phyloP scores from a whole-genome alignment of 441 rosid species.

The Pelargonium fulgidum region DNA sequence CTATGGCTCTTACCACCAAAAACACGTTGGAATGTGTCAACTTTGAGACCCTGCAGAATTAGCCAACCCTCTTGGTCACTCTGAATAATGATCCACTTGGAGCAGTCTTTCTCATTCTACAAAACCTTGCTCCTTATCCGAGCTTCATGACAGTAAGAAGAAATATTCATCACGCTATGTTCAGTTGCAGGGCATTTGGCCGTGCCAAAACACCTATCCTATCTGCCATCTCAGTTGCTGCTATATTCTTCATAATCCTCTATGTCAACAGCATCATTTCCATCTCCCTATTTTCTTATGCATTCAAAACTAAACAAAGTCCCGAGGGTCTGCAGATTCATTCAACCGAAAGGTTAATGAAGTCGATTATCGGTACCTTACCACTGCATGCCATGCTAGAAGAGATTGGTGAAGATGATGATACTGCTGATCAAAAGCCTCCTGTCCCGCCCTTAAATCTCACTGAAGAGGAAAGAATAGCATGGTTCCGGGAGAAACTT shows the following conservation, averaged over 20 bases:
- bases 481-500: conserved; percentile 42
- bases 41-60: background rate
- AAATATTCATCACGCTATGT: background rate
- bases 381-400: conserved; percentile 26
- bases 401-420: conserved; percentile 15
- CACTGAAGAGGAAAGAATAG: conserved; percentile 40
- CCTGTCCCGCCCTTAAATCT: conserved; percentile 38
- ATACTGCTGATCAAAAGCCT: conserved; percentile 17
- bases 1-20: background rate
- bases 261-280: conserved; percentile 29
- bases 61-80: background rate
- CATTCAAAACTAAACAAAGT: conserved; percentile 11
- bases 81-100: background rate
- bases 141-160: background rate
- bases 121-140: background rate
- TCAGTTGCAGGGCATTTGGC: conserved; percentile 20
- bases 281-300: conserved; percentile 23
- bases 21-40: background rate
- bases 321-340: conserved; percentile 20
- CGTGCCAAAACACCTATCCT: conserved; percentile 27
- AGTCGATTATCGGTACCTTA: conserved; percentile 19
- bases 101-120: background rate
- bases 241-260: conserved; percentile 32
- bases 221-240: conserved; percentile 25
- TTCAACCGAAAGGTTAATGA: conserved; percentile 15